These are phyloP conservation scores for Lepidopterella palustris DNA, from an alignment of 495 filamentous ascomycete species.

Conservation along the genomic window DNA sequence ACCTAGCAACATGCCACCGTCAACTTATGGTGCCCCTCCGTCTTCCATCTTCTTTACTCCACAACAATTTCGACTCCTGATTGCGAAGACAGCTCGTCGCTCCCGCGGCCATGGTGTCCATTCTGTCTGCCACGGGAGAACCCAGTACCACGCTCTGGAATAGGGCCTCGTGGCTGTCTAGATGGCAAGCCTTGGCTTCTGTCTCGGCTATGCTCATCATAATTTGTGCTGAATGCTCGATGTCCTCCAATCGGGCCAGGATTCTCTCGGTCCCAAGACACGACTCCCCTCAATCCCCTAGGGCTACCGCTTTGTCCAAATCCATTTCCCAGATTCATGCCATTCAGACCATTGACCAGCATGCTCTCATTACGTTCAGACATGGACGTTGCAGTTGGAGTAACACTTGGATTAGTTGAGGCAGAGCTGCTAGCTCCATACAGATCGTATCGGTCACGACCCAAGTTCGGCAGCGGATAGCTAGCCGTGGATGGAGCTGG, in stretches of 20 bases:
- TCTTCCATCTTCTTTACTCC: conserved; percentile 28
- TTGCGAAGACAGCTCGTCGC: conserved; percentile 63
- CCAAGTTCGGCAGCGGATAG: conserved; percentile 68
- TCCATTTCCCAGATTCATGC: conserved; percentile 55
- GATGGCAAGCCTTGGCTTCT: conserved; percentile 52
- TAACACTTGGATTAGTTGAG: conserved; percentile 65
- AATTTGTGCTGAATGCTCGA: conserved; percentile 62
- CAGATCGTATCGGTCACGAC: conserved; percentile 55
- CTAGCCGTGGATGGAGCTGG: conserved; percentile 83
- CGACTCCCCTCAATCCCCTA: conserved; percentile 57
- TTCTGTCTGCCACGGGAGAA: conserved; percentile 67
- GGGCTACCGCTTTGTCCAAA: conserved; percentile 56
- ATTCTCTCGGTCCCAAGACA: conserved; percentile 58
- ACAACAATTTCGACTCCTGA: conserved; percentile 47
- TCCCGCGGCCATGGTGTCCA: conserved; percentile 73
- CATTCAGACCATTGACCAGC: conserved; percentile 61
- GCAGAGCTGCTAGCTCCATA: conserved; percentile 45
- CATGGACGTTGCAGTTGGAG: conserved; percentile 63
- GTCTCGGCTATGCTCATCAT: conserved; percentile 59
- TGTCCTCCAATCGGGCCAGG: conserved; percentile 84
- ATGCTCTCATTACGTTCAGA: conserved; percentile 59
- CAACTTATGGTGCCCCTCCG: conserved; percentile 3
- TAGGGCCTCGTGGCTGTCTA: conserved; percentile 75
- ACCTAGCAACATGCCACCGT: not conserved
- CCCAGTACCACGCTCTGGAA: conserved; percentile 67